phyloP scores from a whole-genome alignment of 441 rosid genomes.

The Euphorbia celastroides region DNA sequence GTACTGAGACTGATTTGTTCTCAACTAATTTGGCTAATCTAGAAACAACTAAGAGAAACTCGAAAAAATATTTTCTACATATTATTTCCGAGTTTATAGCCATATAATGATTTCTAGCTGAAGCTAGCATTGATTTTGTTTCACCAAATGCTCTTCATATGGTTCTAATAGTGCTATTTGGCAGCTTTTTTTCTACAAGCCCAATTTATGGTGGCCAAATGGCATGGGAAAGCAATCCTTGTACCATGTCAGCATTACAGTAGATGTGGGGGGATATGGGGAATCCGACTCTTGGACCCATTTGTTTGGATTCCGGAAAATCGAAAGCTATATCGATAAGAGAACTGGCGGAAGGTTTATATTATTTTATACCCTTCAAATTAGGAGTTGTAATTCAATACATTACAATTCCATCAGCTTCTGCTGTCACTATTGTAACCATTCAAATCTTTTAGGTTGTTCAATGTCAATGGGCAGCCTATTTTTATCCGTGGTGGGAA shows the following conservation, averaged over 20 bases:
- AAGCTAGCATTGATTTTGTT: conserved; percentile 8
- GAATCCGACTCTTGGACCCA: conserved; percentile 89
- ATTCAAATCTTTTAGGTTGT: conserved; percentile 47
- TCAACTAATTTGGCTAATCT: not conserved
- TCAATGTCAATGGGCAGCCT: conserved; percentile 85
- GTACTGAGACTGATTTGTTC: not conserved
- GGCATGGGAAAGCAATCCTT: conserved; percentile 97
- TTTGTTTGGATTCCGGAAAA: conserved; percentile 86
- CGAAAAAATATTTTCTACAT: not conserved
- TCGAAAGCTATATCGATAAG: conserved; percentile 68
- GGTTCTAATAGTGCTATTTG: conserved; percentile 21
- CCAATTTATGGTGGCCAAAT: conserved; percentile 99
- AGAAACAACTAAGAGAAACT: not conserved
- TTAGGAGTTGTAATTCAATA: not conserved
- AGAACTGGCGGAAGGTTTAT: conserved; percentile 92
- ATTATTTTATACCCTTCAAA: conserved; percentile 5
- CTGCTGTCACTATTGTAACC: conserved; percentile 8
- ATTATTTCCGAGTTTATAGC: not conserved
- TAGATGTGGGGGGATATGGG: conserved; percentile 65
- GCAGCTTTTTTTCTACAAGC: conserved; percentile 92
- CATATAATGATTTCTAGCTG: conserved; percentile 4
- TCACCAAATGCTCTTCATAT: conserved; percentile 16
- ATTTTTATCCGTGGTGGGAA: conserved; percentile 96
- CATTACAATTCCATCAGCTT: conserved; percentile 6
- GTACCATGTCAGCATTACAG: conserved; percentile 57